Evolutionary conservation across 2,329 filamentous ascomycete genomes (phyloP).

Genomic region (Cladophialophora carrionii): DNA sequence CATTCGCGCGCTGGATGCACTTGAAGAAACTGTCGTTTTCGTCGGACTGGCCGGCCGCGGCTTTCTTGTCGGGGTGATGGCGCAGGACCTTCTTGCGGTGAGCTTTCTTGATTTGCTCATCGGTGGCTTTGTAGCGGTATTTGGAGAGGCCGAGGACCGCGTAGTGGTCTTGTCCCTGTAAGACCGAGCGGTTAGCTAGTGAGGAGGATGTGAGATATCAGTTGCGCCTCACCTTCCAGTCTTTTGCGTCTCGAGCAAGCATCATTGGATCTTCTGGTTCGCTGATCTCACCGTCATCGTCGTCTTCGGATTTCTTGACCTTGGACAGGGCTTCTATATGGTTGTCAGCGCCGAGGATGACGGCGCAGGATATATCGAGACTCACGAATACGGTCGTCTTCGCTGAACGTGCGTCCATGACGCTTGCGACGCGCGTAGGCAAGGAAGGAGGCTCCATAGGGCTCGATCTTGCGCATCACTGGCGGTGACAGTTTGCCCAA

Average conservation of each 20-base stretch:
- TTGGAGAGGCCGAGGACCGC: constrained; percentile 90
- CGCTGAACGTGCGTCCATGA: constrained; percentile 96
- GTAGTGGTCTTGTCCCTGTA: constrained; percentile 91
- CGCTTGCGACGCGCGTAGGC: constrained; percentile 74
- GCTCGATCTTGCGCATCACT: constrained; percentile 86
- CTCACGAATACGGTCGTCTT: constrained; percentile 87
- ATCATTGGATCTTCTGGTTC: constrained; percentile 92
- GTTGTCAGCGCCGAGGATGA: background rate
- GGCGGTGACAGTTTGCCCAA: constrained; percentile 75
- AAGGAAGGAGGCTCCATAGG: constrained; percentile 93
- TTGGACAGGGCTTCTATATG: constrained; percentile 75
- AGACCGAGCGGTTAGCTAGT: background rate
- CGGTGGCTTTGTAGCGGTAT: constrained; percentile 88
- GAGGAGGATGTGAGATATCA: background rate
- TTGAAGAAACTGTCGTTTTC: constrained; percentile 98
- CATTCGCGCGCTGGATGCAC: constrained; percentile 98
- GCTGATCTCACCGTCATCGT: constrained; percentile 86
- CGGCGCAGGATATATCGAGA: background rate
- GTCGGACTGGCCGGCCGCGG: constrained; percentile 80
- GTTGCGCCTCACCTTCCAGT: constrained; percentile 81
- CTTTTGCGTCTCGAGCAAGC: constrained; percentile 91
- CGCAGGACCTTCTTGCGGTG: constrained; percentile 99
- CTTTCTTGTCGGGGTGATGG: constrained; percentile 99
- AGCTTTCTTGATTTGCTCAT: constrained; percentile 98
- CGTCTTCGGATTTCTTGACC: constrained; percentile 92